Evolutionary conservation across 192 early-diverging fungal genomes (phyloP).

Genomic region (Dispira parvispora): DNA sequence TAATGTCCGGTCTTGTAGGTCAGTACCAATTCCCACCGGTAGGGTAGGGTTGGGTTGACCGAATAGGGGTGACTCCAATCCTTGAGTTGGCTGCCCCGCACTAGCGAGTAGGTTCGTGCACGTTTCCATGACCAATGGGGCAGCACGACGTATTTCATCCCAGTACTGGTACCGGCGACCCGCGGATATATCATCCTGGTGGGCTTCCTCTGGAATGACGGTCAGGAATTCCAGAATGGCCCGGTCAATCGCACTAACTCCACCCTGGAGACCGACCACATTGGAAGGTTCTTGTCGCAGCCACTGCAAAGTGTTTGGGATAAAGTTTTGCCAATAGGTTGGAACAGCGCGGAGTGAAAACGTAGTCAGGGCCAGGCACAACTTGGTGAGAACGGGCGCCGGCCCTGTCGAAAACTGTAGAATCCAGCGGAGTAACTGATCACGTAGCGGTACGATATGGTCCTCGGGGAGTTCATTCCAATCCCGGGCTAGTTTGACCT

Average conservation of each 20-base stretch:
- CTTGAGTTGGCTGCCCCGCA: background rate
- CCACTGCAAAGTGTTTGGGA: background rate
- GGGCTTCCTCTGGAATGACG: conserved; percentile 1
- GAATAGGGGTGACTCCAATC: background rate
- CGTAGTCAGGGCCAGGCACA: conserved; percentile 9
- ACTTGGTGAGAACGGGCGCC: background rate
- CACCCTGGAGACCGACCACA: background rate
- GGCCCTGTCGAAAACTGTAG: background rate
- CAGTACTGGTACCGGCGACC: background rate
- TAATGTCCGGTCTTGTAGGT: background rate
- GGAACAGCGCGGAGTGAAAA: conserved; percentile 1
- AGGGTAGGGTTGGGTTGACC: background rate
- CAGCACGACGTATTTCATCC: background rate
- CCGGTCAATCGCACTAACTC: background rate
- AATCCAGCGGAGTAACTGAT: background rate
- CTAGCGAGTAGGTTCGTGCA: background rate
- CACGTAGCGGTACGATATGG: background rate
- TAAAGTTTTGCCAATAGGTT: background rate
- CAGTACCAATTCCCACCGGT: background rate
- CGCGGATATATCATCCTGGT: background rate
- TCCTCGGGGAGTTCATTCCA: background rate
- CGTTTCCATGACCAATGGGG: background rate
- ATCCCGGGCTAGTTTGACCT: conserved; percentile 9
- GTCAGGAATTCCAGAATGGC: conserved; percentile 8
- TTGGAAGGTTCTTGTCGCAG: background rate